These are phyloP conservation scores for Apiotrichum domesticum DNA, from an alignment of 1,284 basidiomycete genomes.

Conservation along the genomic window DNA sequence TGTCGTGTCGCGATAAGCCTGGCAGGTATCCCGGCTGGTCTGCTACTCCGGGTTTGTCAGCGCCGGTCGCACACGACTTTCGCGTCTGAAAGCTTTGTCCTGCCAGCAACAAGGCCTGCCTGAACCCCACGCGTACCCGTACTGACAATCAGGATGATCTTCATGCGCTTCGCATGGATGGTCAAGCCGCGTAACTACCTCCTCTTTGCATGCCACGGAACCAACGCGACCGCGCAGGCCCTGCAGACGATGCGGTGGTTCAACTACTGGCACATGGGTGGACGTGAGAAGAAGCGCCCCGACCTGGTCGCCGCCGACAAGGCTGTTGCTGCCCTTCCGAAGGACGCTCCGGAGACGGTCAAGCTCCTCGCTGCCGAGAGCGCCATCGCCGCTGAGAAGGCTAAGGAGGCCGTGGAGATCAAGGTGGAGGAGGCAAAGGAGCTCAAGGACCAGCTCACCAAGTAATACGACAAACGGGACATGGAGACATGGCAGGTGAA, in stretches of 20 bases:
- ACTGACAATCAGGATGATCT: slow-evolving; percentile 61
- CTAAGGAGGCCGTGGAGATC: slow-evolving; percentile 12
- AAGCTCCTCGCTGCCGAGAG: background rate
- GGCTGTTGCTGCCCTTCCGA: slow-evolving; percentile 1
- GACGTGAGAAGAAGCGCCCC: slow-evolving; percentile 39
- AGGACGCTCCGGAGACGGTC: background rate
- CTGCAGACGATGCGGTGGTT: slow-evolving; percentile 76
- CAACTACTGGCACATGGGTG: slow-evolving; percentile 67
- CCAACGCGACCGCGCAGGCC: slow-evolving; percentile 79
- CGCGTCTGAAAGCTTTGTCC: background rate
- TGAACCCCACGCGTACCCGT: background rate
- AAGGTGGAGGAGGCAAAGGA: slow-evolving; percentile 22
- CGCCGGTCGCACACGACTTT: too few species aligned
- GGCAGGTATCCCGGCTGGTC: too few species aligned
- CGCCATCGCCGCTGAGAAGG: slow-evolving; percentile 1
- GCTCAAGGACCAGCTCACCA: background rate
- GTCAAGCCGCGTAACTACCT: slow-evolving; percentile 93
- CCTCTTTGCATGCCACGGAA: slow-evolving; percentile 84
- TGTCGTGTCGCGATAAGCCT: too few species aligned
- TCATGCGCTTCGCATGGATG: slow-evolving; percentile 95
- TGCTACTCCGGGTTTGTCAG: too few species aligned
- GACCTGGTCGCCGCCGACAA: slow-evolving; percentile 18
- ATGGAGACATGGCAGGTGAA: too few species aligned
- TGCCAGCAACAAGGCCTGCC: background rate
- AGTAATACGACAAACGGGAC: background rate